A percentile compares a stretch with the other conserved stretches of the same genome.
phyloP scores from a whole-genome alignment of 2,329 filamentous ascomycete species.

The Polychaeton citri region DNA sequence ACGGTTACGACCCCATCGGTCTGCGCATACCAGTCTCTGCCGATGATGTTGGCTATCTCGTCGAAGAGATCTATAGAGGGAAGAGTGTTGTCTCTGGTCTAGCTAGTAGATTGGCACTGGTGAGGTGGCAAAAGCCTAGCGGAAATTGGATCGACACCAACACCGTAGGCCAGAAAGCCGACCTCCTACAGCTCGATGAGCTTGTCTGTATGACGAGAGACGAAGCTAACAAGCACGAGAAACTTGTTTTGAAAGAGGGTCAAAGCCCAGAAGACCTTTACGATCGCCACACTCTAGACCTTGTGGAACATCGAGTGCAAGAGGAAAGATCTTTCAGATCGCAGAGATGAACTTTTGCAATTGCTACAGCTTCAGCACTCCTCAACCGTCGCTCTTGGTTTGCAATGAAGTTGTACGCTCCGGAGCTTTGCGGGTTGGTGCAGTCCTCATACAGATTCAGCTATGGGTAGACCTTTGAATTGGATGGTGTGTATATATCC shows the following conservation, averaged over 20 bases:
- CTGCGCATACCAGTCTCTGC: slow-evolving; percentile 66
- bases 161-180: slow-evolving; percentile 62
- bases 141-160: slow-evolving; percentile 50
- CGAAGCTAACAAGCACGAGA: slow-evolving; percentile 68
- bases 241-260: slow-evolving; percentile 57
- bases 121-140: slow-evolving; percentile 61
- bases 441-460: too few relatives aligned
- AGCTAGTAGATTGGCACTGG: slow-evolving; percentile 63
- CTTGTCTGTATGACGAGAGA: slow-evolving; percentile 90
- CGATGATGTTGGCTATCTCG: slow-evolving; percentile 72
- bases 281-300: slow-evolving; percentile 49
- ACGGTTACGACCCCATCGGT: slow-evolving; percentile 47
- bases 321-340: slow-evolving; percentile 40
- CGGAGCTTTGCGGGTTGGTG: too few relatives aligned
- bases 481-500: too few relatives aligned
- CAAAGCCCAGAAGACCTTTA: slow-evolving; percentile 63
- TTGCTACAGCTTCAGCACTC: too few relatives aligned
- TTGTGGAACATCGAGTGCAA: slow-evolving; percentile 51
- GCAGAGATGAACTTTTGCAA: too few relatives aligned
- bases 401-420: too few relatives aligned
- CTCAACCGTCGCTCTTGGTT: too few relatives aligned
- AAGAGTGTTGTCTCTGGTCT: slow-evolving; percentile 74
- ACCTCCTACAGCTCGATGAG: slow-evolving; percentile 54
- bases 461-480: too few relatives aligned
- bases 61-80: slow-evolving; percentile 79